These are phyloP conservation scores for Acidiella bohemica DNA, from an alignment of 495 filamentous ascomycete species.

Conservation along the genomic window DNA sequence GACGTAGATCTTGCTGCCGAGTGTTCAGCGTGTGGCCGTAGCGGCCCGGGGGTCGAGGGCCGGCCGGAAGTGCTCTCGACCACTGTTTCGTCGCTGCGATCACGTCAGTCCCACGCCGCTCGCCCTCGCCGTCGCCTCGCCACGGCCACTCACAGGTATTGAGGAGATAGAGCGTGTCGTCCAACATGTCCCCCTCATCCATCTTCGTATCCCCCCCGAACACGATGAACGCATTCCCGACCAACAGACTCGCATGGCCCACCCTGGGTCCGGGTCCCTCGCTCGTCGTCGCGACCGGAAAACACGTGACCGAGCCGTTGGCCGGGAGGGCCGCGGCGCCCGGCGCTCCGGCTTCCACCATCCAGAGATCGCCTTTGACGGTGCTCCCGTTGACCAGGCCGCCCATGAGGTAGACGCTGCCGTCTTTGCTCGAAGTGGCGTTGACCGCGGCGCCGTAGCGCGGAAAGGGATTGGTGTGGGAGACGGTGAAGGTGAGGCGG, in stretches of 20 bases:
- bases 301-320: slow-evolving; percentile 75
- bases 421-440: slow-evolving; percentile 82
- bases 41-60: slow-evolving; percentile 69
- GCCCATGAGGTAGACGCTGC: slow-evolving; percentile 96
- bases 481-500: slow-evolving; percentile 68
- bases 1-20: slow-evolving; percentile 85
- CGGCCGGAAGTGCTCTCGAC: slow-evolving; percentile 80
- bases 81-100: slow-evolving; percentile 83
- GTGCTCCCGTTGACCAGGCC: slow-evolving; percentile 86
- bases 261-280: slow-evolving; percentile 94
- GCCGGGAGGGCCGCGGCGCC: neutral
- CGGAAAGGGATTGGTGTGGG: slow-evolving; percentile 80
- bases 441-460: slow-evolving; percentile 97
- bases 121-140: too few species aligned
- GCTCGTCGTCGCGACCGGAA: slow-evolving; percentile 76
- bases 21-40: slow-evolving; percentile 97
- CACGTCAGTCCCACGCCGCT: slow-evolving; percentile 12
- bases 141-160: slow-evolving; percentile 95
- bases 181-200: slow-evolving; percentile 77
- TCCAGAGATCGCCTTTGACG: slow-evolving; percentile 94
- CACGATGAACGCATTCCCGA: slow-evolving; percentile 98
- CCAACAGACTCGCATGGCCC: slow-evolving; percentile 84
- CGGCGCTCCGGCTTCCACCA: slow-evolving; percentile 68
- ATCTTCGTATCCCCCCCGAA: slow-evolving; percentile 98
- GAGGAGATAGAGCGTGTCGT: slow-evolving; percentile 89